phyloP scores from a whole-genome alignment of 2,329 filamentous ascomycete genomes.

The Fusarium succisae region DNA sequence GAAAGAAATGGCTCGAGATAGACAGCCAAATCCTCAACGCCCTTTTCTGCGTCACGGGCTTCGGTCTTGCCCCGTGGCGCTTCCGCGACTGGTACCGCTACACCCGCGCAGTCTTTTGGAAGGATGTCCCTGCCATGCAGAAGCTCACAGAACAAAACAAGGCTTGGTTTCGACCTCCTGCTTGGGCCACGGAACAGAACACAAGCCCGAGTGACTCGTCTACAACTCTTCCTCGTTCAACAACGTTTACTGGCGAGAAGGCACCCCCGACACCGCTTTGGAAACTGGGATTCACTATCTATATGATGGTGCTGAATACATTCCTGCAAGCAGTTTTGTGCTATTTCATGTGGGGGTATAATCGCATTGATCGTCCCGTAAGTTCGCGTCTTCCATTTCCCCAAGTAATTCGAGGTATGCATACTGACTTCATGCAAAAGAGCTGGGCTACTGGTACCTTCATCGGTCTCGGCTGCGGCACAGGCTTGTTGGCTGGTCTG shows the following conservation, averaged over 20 bases:
- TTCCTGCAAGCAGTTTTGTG: not conserved
- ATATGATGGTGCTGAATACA: not conserved
- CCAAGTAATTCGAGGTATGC: rapidly evolving
- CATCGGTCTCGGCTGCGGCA: not conserved
- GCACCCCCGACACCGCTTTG: not conserved
- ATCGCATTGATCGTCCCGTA: not conserved
- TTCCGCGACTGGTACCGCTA: constrained; percentile 63
- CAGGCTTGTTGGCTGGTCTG: not conserved
- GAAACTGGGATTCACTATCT: not conserved
- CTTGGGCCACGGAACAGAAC: not conserved
- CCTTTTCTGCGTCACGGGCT: constrained; percentile 86
- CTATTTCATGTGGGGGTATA: not conserved
- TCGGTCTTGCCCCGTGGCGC: constrained; percentile 84
- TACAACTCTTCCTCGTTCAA: not conserved
- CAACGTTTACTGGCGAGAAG: not conserved
- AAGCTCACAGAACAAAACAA: not conserved
- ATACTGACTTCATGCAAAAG: not conserved
- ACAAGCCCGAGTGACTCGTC: not conserved
- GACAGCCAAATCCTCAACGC: constrained; percentile 82
- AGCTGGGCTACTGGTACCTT: not conserved
- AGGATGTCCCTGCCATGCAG: not conserved
- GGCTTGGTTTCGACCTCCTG: not conserved
- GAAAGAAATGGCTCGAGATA: constrained; percentile 83
- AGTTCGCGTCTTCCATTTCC: not conserved
- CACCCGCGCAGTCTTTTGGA: not conserved